These are phyloP conservation scores for Kalanchoe fedtschenkoi DNA, from an alignment of 164 flowering plant genomes.

Conservation along the genomic window DNA sequence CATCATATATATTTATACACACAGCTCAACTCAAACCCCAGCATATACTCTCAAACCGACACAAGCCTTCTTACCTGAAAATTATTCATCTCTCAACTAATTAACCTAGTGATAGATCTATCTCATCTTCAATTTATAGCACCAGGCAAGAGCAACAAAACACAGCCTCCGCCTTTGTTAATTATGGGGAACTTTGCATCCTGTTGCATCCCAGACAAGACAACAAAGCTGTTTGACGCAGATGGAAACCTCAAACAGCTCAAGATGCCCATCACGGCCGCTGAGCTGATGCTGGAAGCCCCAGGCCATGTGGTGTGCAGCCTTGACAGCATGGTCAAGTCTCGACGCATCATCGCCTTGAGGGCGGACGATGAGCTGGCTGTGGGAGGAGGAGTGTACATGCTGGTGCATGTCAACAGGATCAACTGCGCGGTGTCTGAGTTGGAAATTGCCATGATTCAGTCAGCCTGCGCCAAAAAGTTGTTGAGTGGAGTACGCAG, in stretches of 20 bases:
- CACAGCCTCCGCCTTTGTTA: too few species aligned
- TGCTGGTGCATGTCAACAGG: conserved; percentile 22
- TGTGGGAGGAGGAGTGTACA: conserved; percentile 24
- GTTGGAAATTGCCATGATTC: conserved; percentile 20
- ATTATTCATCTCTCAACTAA: too few species aligned
- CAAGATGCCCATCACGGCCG: conserved; percentile 27
- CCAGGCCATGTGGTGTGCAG: conserved; percentile 28
- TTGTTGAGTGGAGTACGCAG: not conserved
- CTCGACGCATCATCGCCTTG: conserved; percentile 21
- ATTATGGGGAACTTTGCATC: conserved; percentile 6
- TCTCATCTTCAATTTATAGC: too few species aligned
- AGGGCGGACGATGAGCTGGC: conserved; percentile 42
- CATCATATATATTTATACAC: not conserved
- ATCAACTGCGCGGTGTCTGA: conserved; percentile 19
- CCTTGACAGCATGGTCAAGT: conserved; percentile 13
- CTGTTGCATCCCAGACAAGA: not conserved
- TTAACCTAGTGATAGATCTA: too few species aligned
- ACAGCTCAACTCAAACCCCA: not conserved
- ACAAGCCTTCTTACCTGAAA: too few species aligned
- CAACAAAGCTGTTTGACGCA: conserved; percentile 17
- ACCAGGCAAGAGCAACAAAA: too few species aligned
- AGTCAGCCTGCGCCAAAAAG: conserved; percentile 10
- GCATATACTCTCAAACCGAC: not conserved
- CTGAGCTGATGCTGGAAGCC: conserved; percentile 41
- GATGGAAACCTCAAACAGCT: conserved; percentile 17